Base-by-base conservation (phyloP, 148 eudicot species). In the Rhododendron kiyosumense region DNA sequence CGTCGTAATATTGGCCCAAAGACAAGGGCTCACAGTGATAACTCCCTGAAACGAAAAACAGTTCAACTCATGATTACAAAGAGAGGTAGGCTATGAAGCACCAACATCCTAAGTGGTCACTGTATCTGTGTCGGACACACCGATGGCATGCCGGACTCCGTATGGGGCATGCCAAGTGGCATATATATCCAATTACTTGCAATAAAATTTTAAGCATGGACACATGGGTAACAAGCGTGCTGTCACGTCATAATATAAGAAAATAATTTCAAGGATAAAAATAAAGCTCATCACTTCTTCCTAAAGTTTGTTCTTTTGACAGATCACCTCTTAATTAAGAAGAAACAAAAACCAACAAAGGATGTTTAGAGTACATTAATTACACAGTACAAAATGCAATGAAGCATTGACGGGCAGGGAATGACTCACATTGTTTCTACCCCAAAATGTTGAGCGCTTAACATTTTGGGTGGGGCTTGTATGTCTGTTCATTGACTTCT, bases 361-460 rank as follows among this genome's bases (percentile, higher is more conserved):
- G 5, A 34, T 46, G 7, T 38, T 24, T 13, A 36, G 34, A 54
- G 2, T 38, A 46, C 6, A 45, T 36, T 14, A 17, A 82, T 41
- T 22, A 81, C 71, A 74, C 43, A 30, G 75, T 48, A 41, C n/a
- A 38, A 83, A 48, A 38, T 48, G 71, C 18, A 30, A 78, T 30
- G 48, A 75, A 9, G 67, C 22, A 36, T 34, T 51, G 17, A 51
- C 52, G 2, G 34, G 59, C 86, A 76, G 11, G 57, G 69, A 67
- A 80, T 52, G 82, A 86, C 99, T 95, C 87, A 97, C 99, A 85
- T 88, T 86, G 85, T 88, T 91, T 91, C 96, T 93, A 67, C 95
- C 96, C 99, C 96, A 95, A 89, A 97, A 92, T 30, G 90, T 86
- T 69, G 98, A 90, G 73, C 95, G 93, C 90, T 93, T 95, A 84